Percentiles rank a stretch among this genome's conserved stretches.
Conservation (phyloP, 768 basidiomycete species). For the Trametes punicea region DNA sequence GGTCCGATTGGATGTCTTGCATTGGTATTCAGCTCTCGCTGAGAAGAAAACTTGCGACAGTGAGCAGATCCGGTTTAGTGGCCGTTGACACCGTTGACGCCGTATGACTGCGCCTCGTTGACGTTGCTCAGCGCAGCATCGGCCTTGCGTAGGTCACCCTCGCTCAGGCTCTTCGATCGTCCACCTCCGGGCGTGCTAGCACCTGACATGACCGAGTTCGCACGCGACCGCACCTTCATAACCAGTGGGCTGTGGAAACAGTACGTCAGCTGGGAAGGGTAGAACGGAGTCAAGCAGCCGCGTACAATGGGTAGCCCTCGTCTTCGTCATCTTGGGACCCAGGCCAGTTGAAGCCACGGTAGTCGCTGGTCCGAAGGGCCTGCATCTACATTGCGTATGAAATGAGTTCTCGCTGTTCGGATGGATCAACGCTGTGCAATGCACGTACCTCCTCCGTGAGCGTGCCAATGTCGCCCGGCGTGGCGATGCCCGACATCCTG, state of each 20-base stretch:
- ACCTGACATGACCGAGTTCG: conserved; percentile 69
- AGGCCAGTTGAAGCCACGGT: conserved; percentile 66
- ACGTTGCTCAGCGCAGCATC: conserved; percentile 82
- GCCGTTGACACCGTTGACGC: conserved; percentile 25
- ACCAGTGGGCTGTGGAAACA: conserved; percentile 64
- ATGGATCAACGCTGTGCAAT: neutral
- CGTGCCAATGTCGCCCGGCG: conserved; percentile 92
- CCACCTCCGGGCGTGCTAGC: conserved; percentile 89
- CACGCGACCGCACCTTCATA: conserved; percentile 84
- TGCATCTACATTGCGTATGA: conserved; percentile 63
- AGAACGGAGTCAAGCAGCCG: conserved; percentile 24
- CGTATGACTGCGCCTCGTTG: conserved; percentile 24
- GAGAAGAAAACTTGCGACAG: too few relatives aligned
- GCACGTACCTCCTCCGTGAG: conserved; percentile 73
- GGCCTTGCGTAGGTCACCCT: conserved; percentile 81
- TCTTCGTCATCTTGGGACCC: conserved; percentile 74
- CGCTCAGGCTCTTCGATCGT: conserved; percentile 74
- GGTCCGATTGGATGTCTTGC: too few relatives aligned
- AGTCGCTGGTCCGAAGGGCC: conserved; percentile 80
- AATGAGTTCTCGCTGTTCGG: neutral
- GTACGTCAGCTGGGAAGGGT: conserved; percentile 14
- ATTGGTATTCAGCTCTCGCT: too few relatives aligned
- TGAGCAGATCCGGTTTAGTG: too few relatives aligned
- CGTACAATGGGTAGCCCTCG: conserved; percentile 86
- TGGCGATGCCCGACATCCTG: conserved; percentile 70